phyloP scores from a whole-genome alignment of 257 asterid species.

The Nicotiana sylvestris region DNA sequence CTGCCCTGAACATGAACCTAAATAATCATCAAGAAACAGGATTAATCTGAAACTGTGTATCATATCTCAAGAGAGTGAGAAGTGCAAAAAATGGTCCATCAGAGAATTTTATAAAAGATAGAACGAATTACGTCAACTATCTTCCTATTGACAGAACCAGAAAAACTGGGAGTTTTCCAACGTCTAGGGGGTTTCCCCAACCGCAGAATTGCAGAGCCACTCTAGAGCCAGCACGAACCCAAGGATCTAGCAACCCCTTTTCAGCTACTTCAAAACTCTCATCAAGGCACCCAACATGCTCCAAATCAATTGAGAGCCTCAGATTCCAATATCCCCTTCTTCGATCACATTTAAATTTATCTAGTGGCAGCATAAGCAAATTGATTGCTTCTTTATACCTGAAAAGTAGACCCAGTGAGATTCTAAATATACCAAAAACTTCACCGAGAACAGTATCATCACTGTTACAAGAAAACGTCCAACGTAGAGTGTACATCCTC shows the following conservation, averaged over 20 bases:
- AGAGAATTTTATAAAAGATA: background rate
- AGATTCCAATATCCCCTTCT: slow-evolving; percentile 93
- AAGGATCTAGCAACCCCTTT: slow-evolving; percentile 69
- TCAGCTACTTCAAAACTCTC: slow-evolving; percentile 90
- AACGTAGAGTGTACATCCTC: background rate
- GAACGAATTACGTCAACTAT: slow-evolving; percentile 57
- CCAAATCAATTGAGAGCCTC: slow-evolving; percentile 85
- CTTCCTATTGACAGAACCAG: slow-evolving; percentile 56
- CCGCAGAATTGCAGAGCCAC: slow-evolving; percentile 73
- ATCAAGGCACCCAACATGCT: slow-evolving; percentile 66
- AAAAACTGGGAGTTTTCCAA: slow-evolving; percentile 77
- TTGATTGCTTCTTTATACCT: slow-evolving; percentile 75
- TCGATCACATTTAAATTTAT: slow-evolving; percentile 52
- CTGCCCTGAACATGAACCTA: slow-evolving; percentile 83
- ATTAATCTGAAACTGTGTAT: background rate
- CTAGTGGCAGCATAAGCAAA: slow-evolving; percentile 61
- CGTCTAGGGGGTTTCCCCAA: slow-evolving; percentile 96
- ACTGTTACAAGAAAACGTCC: background rate
- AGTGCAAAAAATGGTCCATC: background rate
- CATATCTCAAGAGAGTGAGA: background rate
- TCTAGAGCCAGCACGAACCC: slow-evolving; percentile 94
- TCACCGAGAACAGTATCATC: background rate
- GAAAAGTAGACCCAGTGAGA: slow-evolving; percentile 15
- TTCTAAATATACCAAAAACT: background rate
- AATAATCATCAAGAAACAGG: background rate